Conservation (phyloP, 2,329 filamentous ascomycete genomes). For the Alternaria triticimaculans region DNA sequence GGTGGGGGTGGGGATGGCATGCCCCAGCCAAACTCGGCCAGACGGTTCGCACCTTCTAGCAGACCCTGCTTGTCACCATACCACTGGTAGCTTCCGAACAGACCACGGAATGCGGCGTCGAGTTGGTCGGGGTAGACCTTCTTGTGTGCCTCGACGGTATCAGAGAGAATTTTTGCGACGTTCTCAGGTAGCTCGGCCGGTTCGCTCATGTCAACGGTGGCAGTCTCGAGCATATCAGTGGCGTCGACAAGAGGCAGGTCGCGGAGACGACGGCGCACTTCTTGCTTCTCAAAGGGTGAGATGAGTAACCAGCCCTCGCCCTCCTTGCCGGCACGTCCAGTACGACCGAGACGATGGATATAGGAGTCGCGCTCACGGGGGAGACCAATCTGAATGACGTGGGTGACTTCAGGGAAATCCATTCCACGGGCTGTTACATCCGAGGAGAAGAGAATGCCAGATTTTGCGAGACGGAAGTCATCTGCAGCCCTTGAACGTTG, state of each 20-base stretch:
- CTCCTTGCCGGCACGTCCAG: conserved; percentile 71
- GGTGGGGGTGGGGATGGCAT: conserved; percentile 51
- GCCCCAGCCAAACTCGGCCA: conserved; percentile 57
- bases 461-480: conserved; percentile 68
- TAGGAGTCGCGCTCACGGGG: conserved; percentile 56
- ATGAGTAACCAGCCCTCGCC: conserved; percentile 75
- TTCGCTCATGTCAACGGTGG: conserved; percentile 56
- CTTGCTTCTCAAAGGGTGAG: conserved; percentile 59
- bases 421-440: conserved; percentile 61
- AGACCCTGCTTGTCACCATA: conserved; percentile 50
- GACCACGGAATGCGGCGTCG: conserved; percentile 61
- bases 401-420: conserved; percentile 61
- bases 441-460: conserved; percentile 61
- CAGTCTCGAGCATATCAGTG: conserved; percentile 59
- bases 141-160: conserved; percentile 54
- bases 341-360: conserved; percentile 60
- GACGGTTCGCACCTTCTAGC: conserved; percentile 54
- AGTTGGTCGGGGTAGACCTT: conserved; percentile 53
- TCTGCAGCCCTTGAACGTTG: conserved; percentile 75
- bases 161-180: conserved; percentile 54
- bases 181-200: conserved; percentile 50
- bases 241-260: conserved; percentile 65
- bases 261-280: conserved; percentile 60
- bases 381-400: conserved; percentile 60
- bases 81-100: conserved; percentile 62